Base-by-base conservation (phyloP, 179 eudicot genomes). In the Spergularia azorica region DNA sequence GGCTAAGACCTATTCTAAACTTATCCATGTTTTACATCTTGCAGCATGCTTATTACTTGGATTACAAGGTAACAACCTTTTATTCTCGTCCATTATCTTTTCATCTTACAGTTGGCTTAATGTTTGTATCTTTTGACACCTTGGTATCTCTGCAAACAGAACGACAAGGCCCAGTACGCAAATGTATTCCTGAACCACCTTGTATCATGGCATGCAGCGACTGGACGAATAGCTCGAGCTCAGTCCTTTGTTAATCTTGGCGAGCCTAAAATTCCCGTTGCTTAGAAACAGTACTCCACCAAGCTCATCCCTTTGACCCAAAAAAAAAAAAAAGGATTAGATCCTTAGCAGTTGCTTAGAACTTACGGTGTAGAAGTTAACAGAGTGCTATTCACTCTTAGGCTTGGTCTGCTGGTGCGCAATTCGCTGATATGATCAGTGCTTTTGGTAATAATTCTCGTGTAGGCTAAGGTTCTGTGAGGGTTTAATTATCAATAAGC, bases 41-140 rank as follows among this genome's bases (percentile, higher is more conserved):
- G 89, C 97, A 95, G 97, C 98, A 95, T 89, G 92, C 98, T 70
- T 95, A 95, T 83, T 95, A 93, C 80, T 80, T 93, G 91, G 98
- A 95, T 84, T 87, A 87, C 80, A 84, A 89, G 95, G 98, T 95
- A 72, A 51, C 82, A 11, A n/a, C 32, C 10, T 20, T 16, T 52
- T 18, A 8, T 36, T 36, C 57, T 18, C 10, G 50, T 5, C 61
- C 8, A 18, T 15, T 51, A 38, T 58, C n/a, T 54, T 36, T 36
- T 50, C 61, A 18, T 59, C 12, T 61, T 18, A 26, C 60, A 32
- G 14, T 41, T 17, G 65, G 65, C 61, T 21, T 43, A 51, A 16
- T 9, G 7, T 59, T 75, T 48, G 74, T 52, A 17, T 38, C 7
- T 18, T 18, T 64, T 71, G 18, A 71, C 74, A 57, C 65, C 17